Conservation (phyloP, 371 early-diverging fungal species). For the Umbelopsis sp. region DNA sequence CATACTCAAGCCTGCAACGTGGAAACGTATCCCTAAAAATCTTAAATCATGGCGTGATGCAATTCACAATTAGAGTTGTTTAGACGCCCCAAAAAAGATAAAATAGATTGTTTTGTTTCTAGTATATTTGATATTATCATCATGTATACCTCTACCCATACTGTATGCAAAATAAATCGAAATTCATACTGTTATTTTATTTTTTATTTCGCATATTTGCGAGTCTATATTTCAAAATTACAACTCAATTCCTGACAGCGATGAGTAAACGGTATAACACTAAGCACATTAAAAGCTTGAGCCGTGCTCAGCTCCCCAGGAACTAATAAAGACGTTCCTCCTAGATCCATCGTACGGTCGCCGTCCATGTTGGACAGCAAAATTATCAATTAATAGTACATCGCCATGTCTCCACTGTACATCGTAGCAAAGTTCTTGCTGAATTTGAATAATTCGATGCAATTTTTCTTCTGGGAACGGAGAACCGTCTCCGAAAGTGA, state of each 20-base stretch:
- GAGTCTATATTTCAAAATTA: neutral
- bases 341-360: slow-evolving; percentile 4
- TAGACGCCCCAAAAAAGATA: too few relatives aligned
- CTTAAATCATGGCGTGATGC: slow-evolving; percentile 49
- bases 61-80: slow-evolving; percentile 34
- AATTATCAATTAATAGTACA: slow-evolving; percentile 10
- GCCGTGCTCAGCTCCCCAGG: neutral
- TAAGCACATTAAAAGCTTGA: neutral
- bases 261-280: too few relatives aligned
- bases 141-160: neutral
- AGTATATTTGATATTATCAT: neutral
- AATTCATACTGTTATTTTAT: too few relatives aligned
- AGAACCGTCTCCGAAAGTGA: slow-evolving; percentile 6
- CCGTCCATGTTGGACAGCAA: slow-evolving; percentile 5
- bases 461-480: slow-evolving; percentile 4
- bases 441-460: slow-evolving; percentile 2
- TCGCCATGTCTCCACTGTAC: slow-evolving; percentile 6
- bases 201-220: too few relatives aligned
- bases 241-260: neutral
- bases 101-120: too few relatives aligned
- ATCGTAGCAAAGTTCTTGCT: slow-evolving; percentile 15
- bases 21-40: slow-evolving; percentile 47
- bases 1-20: slow-evolving; percentile 42
- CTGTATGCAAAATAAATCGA: too few relatives aligned
- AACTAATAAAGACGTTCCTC: slow-evolving; percentile 15